Base-by-base conservation (phyloP, 2,329 filamentous ascomycete genomes). In the Cadophora luteo-olivacea region DNA sequence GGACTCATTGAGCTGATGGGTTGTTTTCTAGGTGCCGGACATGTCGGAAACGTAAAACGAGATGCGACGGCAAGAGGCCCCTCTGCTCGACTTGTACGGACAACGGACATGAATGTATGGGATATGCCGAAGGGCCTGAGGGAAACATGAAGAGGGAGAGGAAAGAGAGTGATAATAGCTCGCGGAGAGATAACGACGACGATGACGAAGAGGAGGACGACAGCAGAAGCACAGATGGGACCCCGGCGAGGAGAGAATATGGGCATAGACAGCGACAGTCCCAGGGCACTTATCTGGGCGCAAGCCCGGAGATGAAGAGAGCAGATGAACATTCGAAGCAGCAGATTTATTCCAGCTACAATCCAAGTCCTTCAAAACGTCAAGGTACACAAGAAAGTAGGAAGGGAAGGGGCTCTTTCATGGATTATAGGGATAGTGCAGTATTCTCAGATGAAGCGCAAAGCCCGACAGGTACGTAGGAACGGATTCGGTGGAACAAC, bases 11-110 rank as follows among this genome's bases (percentile, higher is more conserved):
- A 51, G 45, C 25, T 52, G 54, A 57, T 65, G 54, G 48, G 14
- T 33, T 33, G 38, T 61, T 14, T 32, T 51, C 29, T 74, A 91
- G 89, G 69, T 92, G 90, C 79, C 82, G 89, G 76, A 92, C 91
- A 52, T 93, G 91, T 81, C 89, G 91, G 75, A 91, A 89, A 78
- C 87, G 91, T 76, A 93, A 93, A 81, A 93, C 91, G 64, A 84
- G 90, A 78, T 93, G 91, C 78, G 91, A 89, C 57, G 91, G 91
- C 70, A 90, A 92, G 80, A 88, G 89, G 70, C 91, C 91, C 67
- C 81, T 85, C 24, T 93, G 91, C 79, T 90, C 89, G 68, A 93
- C 91, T 12, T 93, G 91, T 75, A 84, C 86, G 68, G 91, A 91
- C 73, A 91, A 91, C 75, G 88, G 89, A 11, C 90, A 93, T 75